These are phyloP conservation scores for Phymatotrichopsis omnivora DNA, from an alignment of 2,329 filamentous ascomycete species.

Conservation along the genomic window DNA sequence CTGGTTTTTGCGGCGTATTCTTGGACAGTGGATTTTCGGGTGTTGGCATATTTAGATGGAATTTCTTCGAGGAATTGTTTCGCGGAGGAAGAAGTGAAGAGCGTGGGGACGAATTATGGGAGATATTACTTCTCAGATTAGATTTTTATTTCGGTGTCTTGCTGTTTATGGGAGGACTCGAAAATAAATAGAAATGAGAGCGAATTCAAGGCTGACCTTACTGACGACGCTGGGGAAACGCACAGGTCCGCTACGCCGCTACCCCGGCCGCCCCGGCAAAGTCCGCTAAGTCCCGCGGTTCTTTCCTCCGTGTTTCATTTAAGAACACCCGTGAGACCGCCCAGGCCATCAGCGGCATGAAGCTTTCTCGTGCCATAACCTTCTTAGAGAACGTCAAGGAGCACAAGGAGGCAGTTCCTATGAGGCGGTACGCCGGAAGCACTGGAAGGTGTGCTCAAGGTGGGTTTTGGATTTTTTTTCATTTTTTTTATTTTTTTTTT, in stretches of 20 bases:
- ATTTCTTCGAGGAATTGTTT: neutral
- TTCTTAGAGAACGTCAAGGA: slow-evolving; percentile 98
- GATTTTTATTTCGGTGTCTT: too few relatives aligned
- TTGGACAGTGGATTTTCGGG: too few relatives aligned
- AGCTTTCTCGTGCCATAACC: slow-evolving; percentile 83
- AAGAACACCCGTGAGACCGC: slow-evolving; percentile 99
- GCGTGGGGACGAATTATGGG: slow-evolving; percentile 6
- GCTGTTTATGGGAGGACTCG: too few relatives aligned
- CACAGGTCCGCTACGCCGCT: slow-evolving; percentile 89
- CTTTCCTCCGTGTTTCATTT: slow-evolving; percentile 98
- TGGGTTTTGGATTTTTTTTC: slow-evolving; percentile 39
- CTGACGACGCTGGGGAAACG: neutral
- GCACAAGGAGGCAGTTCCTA: slow-evolving; percentile 95
- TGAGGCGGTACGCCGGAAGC: slow-evolving; percentile 93
- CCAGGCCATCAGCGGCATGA: slow-evolving; percentile 99
- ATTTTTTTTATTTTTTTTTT: neutral
- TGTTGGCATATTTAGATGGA: too few relatives aligned
- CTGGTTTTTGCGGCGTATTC: slow-evolving; percentile 1
- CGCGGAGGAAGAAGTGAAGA: neutral
- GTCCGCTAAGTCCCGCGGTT: slow-evolving; percentile 95
- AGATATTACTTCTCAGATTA: too few relatives aligned
- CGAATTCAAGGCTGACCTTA: slow-evolving; percentile 4
- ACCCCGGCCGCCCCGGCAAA: slow-evolving; percentile 78
- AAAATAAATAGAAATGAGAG: neutral
- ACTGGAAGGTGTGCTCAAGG: slow-evolving; percentile 96